Base-by-base conservation (phyloP, 2,329 filamentous ascomycete species). In the Seiridium unicorne region DNA sequence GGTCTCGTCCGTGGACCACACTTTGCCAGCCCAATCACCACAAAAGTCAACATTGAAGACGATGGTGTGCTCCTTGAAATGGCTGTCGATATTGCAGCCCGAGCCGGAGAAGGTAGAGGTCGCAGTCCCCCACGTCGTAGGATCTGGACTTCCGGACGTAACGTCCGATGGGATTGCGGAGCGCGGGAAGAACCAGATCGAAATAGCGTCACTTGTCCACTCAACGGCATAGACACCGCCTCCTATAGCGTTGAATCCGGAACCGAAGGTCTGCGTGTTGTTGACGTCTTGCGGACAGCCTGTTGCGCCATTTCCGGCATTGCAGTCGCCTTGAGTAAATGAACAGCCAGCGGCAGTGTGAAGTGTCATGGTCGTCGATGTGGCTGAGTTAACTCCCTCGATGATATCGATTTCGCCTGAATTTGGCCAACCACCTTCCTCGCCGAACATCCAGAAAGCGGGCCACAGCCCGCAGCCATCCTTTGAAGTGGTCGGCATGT, bases 31-130 rank as follows among this genome's bases (percentile, higher is more conserved):
- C 93, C 93, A 97, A 70, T 89, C 85, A 26, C 93, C 93, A 74
- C 93, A 97, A 73, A 96, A 92, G 5, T 90, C 90, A 1, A 88
- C 95, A 76, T 94, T 87, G 74, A 95, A 88, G 64, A 94, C 84
- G 64, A 97, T 87, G 67, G 89, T 84, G 77, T 96, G 84, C 61
- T 89, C 75, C 61, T 78, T 78, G 78, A 97, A 96, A 73, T 89
- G 83, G 1, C 75, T 65, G 62, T 87, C 79, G 64, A 96, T 89
- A 66, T 93, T 78, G 75, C 94, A 97, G 59, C 79, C 81, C 1
- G 84, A 85, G 46, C 80, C 83, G 9, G 79, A 75, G 75, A 96
- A 97, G 40, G 79, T 80, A 8, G 90, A 91, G 1, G 83, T 72
- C 0, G 93, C 91, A 1, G 73, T 76, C 10, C 87, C 88, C 89